A percentile compares a stretch with the other conserved stretches of the same genome.
These are phyloP conservation scores for Tanacetum coccineum DNA, from an alignment of 129 eudicot species.

Conservation along the genomic window DNA sequence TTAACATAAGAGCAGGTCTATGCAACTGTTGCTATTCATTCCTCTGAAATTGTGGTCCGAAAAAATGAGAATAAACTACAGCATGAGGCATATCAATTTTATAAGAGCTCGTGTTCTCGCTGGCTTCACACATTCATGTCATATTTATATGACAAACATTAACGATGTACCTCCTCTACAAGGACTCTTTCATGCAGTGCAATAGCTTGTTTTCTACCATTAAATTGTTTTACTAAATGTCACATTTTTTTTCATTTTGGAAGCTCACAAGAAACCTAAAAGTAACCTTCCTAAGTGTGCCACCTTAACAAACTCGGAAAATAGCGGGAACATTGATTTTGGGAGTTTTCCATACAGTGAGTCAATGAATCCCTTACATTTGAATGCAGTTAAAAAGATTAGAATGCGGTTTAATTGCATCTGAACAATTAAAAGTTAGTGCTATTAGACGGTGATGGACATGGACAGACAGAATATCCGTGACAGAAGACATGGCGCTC, in stretches of 20 bases:
- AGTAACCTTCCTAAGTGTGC: not conserved
- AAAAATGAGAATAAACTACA: not conserved
- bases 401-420: too few species aligned
- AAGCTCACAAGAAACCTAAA: not conserved
- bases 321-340: not conserved
- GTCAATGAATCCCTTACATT: not conserved
- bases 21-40: not conserved
- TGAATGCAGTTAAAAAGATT: not conserved
- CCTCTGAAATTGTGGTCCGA: not conserved
- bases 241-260: not conserved
- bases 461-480: slow-evolving; percentile 59
- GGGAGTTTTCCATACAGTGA: not conserved
- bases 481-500: too few species aligned
- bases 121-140: slow-evolving; percentile 11
- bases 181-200: too few species aligned
- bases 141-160: too few species aligned
- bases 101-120: not conserved
- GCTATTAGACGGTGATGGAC: slow-evolving; percentile 52
- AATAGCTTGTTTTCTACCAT: too few species aligned
- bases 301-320: not conserved
- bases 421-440: slow-evolving; percentile 5
- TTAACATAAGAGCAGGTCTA: slow-evolving; percentile 14
- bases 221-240: too few species aligned
- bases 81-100: not conserved
- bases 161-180: too few species aligned